Conservation (phyloP, 139 green algal genomes). For the Auxenochlorella pyrenoidosa region DNA sequence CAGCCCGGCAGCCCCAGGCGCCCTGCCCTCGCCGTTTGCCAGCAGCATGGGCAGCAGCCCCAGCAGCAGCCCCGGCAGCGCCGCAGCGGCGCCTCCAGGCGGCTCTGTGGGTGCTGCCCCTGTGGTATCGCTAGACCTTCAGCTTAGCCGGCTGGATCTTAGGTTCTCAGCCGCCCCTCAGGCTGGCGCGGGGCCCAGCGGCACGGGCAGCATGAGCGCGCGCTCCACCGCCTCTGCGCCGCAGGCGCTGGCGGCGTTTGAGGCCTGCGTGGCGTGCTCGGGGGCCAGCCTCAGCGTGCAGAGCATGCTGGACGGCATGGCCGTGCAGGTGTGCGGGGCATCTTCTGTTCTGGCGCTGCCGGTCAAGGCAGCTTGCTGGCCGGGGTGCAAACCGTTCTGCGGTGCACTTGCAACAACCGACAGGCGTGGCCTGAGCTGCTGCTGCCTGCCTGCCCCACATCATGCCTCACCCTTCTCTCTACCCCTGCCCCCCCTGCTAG, state of each 20-base stretch:
- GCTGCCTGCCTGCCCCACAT: background rate
- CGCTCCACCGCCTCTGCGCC: background rate
- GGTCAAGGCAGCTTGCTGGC: too few relatives aligned
- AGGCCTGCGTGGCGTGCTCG: background rate
- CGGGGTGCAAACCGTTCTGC: too few relatives aligned
- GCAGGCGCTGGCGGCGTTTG: background rate
- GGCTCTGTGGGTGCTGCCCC: background rate
- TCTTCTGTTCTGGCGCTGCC: too few relatives aligned
- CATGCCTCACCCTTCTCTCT: background rate
- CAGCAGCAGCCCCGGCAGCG: background rate
- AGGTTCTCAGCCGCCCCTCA: background rate
- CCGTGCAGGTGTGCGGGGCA: background rate
- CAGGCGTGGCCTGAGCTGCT: background rate
- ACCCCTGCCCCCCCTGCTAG: background rate
- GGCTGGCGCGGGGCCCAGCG: background rate
- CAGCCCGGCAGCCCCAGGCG: background rate
- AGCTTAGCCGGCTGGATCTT: slow-evolving; percentile 3
- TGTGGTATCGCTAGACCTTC: slow-evolving; percentile 15
- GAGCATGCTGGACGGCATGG: slow-evolving; percentile 14
- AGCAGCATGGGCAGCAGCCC: background rate
- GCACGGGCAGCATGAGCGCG: background rate
- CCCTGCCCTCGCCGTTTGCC: background rate
- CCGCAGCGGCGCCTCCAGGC: too few relatives aligned
- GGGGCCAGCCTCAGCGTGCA: slow-evolving; percentile 3
- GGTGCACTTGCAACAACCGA: background rate